Evolutionary conservation across 805 yeast species (phyloP).

Genomic region (Babjeviella inositovora): DNA sequence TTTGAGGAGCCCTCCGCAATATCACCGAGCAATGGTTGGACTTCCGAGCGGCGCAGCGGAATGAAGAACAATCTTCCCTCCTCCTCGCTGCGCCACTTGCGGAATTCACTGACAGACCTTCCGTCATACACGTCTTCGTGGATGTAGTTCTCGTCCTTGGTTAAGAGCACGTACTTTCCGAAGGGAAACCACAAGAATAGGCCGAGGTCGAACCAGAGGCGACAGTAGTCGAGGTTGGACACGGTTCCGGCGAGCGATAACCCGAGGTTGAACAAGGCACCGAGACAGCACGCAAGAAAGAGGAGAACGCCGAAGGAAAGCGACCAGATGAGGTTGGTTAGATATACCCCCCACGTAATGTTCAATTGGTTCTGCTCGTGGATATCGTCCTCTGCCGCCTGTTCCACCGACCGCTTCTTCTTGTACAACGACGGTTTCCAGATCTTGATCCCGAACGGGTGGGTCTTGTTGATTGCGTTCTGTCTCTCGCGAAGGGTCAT

Average conservation of each 20-base stretch:
- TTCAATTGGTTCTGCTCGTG: conserved; percentile 47
- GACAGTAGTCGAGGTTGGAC: conserved; percentile 42
- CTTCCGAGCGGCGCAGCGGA: conserved; percentile 38
- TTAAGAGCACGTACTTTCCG: conserved; percentile 74
- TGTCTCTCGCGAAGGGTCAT: conserved; percentile 85
- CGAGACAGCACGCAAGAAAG: conserved; percentile 30
- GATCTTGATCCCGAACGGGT: conserved; percentile 95
- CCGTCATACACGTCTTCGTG: conserved; percentile 87
- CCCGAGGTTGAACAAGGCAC: conserved; percentile 27
- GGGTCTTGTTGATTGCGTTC: conserved; percentile 90
- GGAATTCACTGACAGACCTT: conserved; percentile 67
- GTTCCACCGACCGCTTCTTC: conserved; percentile 80
- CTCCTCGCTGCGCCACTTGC: conserved; percentile 69
- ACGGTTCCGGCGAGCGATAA: conserved; percentile 22
- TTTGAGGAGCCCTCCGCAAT: conserved; percentile 2
- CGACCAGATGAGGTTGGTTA: conserved; percentile 66
- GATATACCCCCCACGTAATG: conserved; percentile 42
- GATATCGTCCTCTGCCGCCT: conserved; percentile 84
- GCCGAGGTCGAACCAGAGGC: conserved; percentile 43
- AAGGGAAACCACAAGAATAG: conserved; percentile 71
- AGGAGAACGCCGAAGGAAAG: conserved; percentile 55
- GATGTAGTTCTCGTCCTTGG: conserved; percentile 64
- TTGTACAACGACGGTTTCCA: conserved; percentile 98
- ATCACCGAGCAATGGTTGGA: conserved; percentile 14
- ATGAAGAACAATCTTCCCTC: conserved; percentile 73